Conservation (phyloP, 1,139 yeast species). For the Scheffersomyces quercinus region DNA sequence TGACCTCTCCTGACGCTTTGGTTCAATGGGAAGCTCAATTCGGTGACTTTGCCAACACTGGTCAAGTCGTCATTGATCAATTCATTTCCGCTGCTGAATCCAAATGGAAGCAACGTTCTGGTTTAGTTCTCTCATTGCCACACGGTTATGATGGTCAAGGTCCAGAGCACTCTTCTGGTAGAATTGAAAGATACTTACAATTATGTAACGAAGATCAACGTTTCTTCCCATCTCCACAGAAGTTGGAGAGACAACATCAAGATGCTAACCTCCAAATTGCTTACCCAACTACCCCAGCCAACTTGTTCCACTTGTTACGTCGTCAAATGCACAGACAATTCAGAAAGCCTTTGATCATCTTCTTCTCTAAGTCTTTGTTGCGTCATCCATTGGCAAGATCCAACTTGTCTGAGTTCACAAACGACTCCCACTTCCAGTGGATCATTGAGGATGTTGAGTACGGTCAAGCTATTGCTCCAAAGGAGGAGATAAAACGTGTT, state of each 20-base stretch:
- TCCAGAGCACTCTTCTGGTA: constrained; percentile 98
- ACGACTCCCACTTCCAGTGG: constrained; percentile 93
- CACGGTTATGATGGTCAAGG: constrained; percentile 99
- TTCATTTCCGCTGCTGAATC: constrained; percentile 96
- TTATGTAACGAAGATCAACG: constrained; percentile 96
- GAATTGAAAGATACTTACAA: constrained; percentile 96
- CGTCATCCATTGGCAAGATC: constrained; percentile 99
- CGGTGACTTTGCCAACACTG: constrained; percentile 99
- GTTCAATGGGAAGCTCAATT: constrained; percentile 99
- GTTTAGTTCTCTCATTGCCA: constrained; percentile 91
- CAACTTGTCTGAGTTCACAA: constrained; percentile 76
- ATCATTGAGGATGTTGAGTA: constrained; percentile 88
- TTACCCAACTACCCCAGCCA: constrained; percentile 97
- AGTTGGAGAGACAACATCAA: constrained; percentile 96
- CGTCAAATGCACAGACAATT: constrained; percentile 99
- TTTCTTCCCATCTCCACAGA: constrained; percentile 84
- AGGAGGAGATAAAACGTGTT: constrained; percentile 85
- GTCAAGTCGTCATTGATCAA: constrained; percentile 96
- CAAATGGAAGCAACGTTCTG: constrained; percentile 99
- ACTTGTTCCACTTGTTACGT: constrained; percentile 93
- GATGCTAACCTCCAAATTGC: constrained; percentile 98
- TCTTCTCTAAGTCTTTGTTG: constrained; percentile 91
- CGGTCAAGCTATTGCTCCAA: constrained; percentile 71
- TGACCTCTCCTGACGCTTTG: constrained; percentile 94
- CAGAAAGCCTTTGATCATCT: constrained; percentile 88